Conservation (phyloP, 2,329 filamentous ascomycete genomes). For the Pseudogymnoascus sp. region DNA sequence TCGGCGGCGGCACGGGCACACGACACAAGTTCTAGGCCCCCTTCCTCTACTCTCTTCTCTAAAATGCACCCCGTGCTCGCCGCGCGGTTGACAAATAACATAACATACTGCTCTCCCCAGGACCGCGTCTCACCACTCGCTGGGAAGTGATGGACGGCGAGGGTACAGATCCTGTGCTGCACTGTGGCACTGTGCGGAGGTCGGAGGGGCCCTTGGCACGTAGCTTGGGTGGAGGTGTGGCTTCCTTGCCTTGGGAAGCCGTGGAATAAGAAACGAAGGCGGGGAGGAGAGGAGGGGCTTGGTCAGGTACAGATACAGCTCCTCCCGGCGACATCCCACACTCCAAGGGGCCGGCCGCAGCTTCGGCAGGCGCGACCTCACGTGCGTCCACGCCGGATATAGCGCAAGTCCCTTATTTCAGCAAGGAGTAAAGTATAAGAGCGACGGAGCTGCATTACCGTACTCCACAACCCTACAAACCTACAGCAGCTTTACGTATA, state of each 20-base stretch:
- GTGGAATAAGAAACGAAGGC: background rate
- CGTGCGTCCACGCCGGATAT: background rate
- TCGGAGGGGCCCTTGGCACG: background rate
- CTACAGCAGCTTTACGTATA: background rate
- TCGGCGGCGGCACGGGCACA: background rate
- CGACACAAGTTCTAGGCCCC: background rate
- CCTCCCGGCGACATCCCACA: background rate
- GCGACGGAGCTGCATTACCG: background rate
- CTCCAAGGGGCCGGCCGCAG: background rate
- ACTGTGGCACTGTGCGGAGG: background rate
- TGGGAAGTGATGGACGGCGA: background rate
- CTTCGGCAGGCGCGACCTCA: background rate
- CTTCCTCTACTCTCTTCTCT: background rate
- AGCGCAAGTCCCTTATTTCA: too few species aligned
- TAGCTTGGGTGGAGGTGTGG: background rate
- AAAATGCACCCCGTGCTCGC: background rate
- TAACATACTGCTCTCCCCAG: background rate
- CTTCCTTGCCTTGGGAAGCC: background rate
- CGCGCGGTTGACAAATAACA: background rate
- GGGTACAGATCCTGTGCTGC: background rate
- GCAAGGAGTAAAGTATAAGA: too few species aligned
- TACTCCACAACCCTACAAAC: background rate
- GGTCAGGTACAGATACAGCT: background rate
- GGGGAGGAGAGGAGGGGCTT: background rate
- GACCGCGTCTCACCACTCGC: background rate